Percentiles rank a stretch among this genome's conserved stretches.
phyloP scores from a whole-genome alignment of 306 rosid genomes.

The Inga laurina region DNA sequence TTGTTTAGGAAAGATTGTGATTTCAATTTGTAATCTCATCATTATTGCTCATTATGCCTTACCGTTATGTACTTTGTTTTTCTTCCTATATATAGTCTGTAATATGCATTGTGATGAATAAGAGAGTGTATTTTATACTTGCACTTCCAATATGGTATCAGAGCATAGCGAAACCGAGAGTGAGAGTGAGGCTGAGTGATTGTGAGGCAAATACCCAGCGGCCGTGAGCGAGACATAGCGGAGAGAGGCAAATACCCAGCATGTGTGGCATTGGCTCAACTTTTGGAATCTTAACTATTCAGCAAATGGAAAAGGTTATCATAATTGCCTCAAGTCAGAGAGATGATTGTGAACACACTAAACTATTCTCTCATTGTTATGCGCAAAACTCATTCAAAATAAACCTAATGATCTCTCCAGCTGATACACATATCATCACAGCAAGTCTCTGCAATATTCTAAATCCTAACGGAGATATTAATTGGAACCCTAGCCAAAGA shows the following conservation, averaged over 20 bases:
- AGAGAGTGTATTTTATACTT: no score
- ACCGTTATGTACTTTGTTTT: no score
- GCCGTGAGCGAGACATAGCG: no score
- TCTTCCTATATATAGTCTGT: no score
- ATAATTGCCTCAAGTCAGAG: background rate
- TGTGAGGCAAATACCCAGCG: no score
- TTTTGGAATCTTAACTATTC: background rate
- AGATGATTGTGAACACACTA: background rate
- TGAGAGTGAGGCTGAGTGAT: no score
- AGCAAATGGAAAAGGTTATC: background rate
- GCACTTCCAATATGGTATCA: no score
- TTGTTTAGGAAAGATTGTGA: no score
- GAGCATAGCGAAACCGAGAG: no score
- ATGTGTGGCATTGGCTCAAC: background rate
- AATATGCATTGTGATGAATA: no score
- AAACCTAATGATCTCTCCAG: background rate
- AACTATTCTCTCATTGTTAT: background rate
- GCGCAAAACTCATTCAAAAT: background rate
- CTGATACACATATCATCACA: background rate
- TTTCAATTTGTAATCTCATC: no score
- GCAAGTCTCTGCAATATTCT: background rate
- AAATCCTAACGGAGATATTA: conserved; percentile 16
- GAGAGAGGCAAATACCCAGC: background rate
- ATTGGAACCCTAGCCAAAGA: conserved; percentile 1
- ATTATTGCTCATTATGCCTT: no score